These are phyloP conservation scores for Stephanocyclus meneghinianus DNA, from an alignment of 352 stramenopile genomes.

Conservation along the genomic window DNA sequence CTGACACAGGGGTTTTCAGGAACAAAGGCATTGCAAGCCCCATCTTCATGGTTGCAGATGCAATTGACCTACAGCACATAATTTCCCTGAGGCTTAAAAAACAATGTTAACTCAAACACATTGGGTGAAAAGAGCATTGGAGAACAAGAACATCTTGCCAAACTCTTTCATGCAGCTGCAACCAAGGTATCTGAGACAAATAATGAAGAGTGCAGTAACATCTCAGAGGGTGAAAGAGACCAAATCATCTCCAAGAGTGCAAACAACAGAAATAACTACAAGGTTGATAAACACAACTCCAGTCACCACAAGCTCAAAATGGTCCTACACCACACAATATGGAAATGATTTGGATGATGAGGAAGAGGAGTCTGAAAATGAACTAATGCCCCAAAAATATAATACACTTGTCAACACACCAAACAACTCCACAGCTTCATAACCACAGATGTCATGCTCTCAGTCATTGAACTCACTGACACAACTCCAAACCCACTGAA, in stretches of 20 bases:
- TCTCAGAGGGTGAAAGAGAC: no score
- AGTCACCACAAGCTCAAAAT: no score
- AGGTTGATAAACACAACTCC: no score
- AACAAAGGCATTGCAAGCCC: not conserved
- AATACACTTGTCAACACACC: no score
- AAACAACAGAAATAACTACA: no score
- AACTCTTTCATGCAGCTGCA: not conserved
- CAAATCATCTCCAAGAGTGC: no score
- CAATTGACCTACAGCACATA: not conserved
- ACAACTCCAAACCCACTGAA: not conserved
- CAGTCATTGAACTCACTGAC: not conserved
- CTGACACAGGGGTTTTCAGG: not conserved
- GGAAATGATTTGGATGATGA: not conserved
- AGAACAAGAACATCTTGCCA: not conserved
- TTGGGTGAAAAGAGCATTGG: not conserved
- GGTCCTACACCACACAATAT: no score
- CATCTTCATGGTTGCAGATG: not conserved
- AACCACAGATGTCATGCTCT: not conserved
- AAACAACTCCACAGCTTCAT: not conserved
- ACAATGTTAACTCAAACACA: not conserved
- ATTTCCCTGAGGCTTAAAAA: not conserved
- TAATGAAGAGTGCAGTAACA: not conserved
- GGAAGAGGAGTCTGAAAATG: not conserved
- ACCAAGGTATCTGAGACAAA: not conserved
- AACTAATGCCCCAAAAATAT: not conserved